Evolutionary conservation across 2,329 filamentous ascomycete genomes (phyloP).

Genomic region (Arachnomyces sp.): DNA sequence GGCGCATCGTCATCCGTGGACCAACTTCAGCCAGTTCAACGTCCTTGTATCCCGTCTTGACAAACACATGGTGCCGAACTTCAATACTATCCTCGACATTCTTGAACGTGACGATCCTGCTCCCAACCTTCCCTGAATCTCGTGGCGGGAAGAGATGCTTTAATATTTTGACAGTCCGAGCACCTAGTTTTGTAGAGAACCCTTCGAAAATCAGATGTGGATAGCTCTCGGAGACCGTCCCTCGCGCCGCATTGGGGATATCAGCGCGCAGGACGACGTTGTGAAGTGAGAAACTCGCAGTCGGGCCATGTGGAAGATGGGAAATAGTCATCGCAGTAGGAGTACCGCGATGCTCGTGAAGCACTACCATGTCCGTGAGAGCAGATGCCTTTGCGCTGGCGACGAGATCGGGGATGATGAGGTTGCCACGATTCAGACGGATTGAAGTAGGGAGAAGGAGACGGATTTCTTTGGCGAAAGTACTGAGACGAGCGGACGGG

Average conservation of each 20-base stretch:
- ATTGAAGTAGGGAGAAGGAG: conserved; percentile 78
- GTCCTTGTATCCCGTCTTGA: conserved; percentile 81
- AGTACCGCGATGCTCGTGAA: conserved; percentile 88
- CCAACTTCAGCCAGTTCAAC: conserved; percentile 86
- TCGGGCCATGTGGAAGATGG: conserved; percentile 83
- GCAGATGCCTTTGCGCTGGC: conserved; percentile 71
- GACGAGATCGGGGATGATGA: conserved; percentile 79
- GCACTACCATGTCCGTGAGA: conserved; percentile 74
- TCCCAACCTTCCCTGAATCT: conserved; percentile 77
- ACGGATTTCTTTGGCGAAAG: conserved; percentile 88
- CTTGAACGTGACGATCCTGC: conserved; percentile 84
- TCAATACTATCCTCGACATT: conserved; percentile 86
- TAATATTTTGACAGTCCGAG: conserved; percentile 77
- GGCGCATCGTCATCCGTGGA: conserved; percentile 91
- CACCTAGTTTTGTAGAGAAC: conserved; percentile 73
- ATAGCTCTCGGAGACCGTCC: conserved; percentile 86
- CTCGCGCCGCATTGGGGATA: conserved; percentile 78
- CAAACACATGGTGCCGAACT: conserved; percentile 88
- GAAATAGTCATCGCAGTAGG: conserved; percentile 83
- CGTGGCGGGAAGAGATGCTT: conserved; percentile 92
- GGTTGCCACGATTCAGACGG: conserved; percentile 82
- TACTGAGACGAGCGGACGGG: conserved; percentile 64
- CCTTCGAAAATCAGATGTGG: conserved; percentile 94
- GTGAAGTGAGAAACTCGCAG: conserved; percentile 77
- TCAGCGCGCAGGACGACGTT: conserved; percentile 91